phyloP scores from a whole-genome alignment of 192 early-diverging fungal species.

The Entophlyctis luteolus region DNA sequence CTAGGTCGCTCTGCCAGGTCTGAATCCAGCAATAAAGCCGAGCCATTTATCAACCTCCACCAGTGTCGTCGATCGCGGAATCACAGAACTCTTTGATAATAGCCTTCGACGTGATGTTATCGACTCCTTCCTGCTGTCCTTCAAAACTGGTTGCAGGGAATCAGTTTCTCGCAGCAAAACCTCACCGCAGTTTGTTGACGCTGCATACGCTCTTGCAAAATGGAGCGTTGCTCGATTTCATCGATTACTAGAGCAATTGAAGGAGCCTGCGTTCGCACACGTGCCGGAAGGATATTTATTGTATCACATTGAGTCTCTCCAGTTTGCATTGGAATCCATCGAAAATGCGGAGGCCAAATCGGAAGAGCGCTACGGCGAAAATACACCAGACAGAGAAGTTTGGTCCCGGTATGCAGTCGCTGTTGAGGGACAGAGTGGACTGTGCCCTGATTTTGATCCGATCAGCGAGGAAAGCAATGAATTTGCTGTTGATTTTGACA shows the following conservation, averaged over 20 bases:
- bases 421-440: conserved; percentile 2
- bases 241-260: conserved; percentile 16
- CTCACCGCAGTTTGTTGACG: conserved; percentile 18
- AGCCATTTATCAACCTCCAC: neutral
- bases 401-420: conserved; percentile 30
- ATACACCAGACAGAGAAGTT: conserved; percentile 25
- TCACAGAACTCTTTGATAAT: conserved; percentile 19
- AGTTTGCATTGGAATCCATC: conserved; percentile 18
- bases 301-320: conserved; percentile 22
- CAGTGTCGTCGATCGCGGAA: conserved; percentile 16
- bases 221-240: conserved; percentile 35
- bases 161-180: neutral
- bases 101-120: conserved; percentile 17
- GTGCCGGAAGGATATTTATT: conserved; percentile 13
- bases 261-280: conserved; percentile 12
- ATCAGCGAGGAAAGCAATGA: conserved; percentile 9
- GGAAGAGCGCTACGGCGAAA: conserved; percentile 12
- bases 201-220: conserved; percentile 31
- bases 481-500: conserved; percentile 10
- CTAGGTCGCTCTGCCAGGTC: conserved; percentile 18
- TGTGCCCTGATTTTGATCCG: conserved; percentile 10
- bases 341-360: conserved; percentile 20
- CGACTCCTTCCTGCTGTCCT: neutral
- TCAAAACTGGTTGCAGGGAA: neutral
- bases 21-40: neutral